Evolutionary conservation across 2,329 filamentous ascomycete species (phyloP).

Genomic region (Cercospora sojina): DNA sequence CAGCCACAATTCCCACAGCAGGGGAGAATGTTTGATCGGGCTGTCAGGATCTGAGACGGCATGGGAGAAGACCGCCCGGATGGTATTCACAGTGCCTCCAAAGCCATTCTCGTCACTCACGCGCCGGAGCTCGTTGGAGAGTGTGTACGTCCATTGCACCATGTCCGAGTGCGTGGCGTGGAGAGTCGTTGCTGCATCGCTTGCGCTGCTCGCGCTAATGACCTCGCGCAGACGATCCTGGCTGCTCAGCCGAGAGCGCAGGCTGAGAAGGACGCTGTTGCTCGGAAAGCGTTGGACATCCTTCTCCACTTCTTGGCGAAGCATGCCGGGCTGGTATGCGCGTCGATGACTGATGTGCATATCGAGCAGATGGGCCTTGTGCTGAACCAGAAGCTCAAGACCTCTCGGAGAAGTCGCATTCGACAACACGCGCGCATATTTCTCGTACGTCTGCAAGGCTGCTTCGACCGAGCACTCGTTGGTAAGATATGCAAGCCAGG

Average conservation of each 20-base stretch:
- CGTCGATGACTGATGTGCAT: constrained; percentile 62
- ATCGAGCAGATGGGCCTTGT: constrained; percentile 64
- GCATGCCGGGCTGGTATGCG: constrained; percentile 65
- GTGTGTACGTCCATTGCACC: constrained; percentile 55
- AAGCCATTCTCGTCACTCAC: constrained; percentile 35
- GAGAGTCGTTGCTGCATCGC: constrained; percentile 23
- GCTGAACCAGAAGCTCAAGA: constrained; percentile 66
- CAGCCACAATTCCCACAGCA: constrained; percentile 35
- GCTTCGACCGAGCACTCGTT: constrained; percentile 37
- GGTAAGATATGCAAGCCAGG: constrained; percentile 67
- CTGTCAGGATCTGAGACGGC: constrained; percentile 38
- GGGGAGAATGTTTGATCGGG: constrained; percentile 34
- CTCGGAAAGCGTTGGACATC: constrained; percentile 66
- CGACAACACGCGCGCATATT: constrained; percentile 42
- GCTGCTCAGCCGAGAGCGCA: constrained; percentile 72
- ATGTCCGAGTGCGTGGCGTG: constrained; percentile 36
- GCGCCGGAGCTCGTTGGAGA: constrained; percentile 55
- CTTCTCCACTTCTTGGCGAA: constrained; percentile 61
- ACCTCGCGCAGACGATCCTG: constrained; percentile 73
- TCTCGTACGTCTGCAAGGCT: constrained; percentile 43
- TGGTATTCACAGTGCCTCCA: constrained; percentile 31
- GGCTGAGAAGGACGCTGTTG: constrained; percentile 72
- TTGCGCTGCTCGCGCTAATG: constrained; percentile 48
- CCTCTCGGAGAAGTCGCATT: constrained; percentile 31
- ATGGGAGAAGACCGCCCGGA: constrained; percentile 51